Base-by-base conservation (phyloP, 2,329 filamentous ascomycete genomes). In the Alternaria viburni region DNA sequence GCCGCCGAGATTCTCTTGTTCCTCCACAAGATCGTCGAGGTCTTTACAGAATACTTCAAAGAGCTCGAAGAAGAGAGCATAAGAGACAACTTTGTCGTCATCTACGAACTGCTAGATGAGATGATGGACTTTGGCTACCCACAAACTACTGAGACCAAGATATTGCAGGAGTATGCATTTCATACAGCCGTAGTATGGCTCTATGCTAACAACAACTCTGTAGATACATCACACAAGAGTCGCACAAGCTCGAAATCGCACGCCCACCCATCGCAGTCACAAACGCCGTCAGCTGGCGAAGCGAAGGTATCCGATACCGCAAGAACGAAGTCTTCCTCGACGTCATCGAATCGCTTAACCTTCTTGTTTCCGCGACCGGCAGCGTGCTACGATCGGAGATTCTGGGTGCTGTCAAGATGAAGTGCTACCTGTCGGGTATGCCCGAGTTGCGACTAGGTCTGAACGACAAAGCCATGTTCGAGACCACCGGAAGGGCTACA, bases 121-220 rank as follows among this genome's bases (percentile, higher is more conserved):
- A 99, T 99, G 96, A 99, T 99, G 96, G 96, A 99, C 83, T 99
- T 99, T 85, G 96, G 96, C 68, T 97, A 99, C 81, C 96, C 96
- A 6, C 96, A 99, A 81, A 99, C 96, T 10, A 99, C 96, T 70
- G 96, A 99, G 82, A 93, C 89, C 80, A 99, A 99, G 87, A 99
- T 99, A 80, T 85, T 99, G 65, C 96, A 99, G 82, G 96, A 99
- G 85, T 89, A 83, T 73, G 81, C 60, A 25, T 32, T 21, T 0
- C 8, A 17, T 17, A 15, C 56, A 4, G 6, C 17, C 1, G 12
- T 10, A 0, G 3, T 2, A 23, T 19, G 6, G 4, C 5, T 12
- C 6, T 0, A 45, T 56, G 10, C 57, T 70, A 43, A 69, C 54
- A 32, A 12, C 9, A 4, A 49, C 6, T 55, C 26, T 54, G 49